Evolutionary conservation across 371 early-diverging fungal species (phyloP).

Genomic region (Massospora cicadina): DNA sequence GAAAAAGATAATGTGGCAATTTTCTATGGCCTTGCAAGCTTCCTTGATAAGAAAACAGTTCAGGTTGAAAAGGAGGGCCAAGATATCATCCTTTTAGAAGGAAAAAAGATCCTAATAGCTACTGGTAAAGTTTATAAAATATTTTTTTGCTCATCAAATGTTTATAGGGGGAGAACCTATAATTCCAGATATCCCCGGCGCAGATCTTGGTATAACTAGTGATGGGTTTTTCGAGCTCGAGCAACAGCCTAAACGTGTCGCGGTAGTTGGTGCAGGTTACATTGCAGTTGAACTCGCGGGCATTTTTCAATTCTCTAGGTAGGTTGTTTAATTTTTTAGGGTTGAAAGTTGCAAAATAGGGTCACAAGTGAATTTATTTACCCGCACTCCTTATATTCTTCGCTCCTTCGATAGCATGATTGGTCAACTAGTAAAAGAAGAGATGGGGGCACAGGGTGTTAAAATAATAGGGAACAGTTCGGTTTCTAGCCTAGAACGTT

Average conservation of each 20-base stretch:
- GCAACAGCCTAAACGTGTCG: constrained; percentile 76
- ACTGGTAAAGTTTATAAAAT: constrained; percentile 30
- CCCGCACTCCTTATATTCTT: constrained; percentile 69
- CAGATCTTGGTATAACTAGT: constrained; percentile 71
- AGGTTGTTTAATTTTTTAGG: constrained; percentile 1
- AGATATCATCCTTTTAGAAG: constrained; percentile 32
- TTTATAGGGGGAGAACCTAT: constrained; percentile 41
- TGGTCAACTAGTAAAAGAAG: constrained; percentile 55
- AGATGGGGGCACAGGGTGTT: constrained; percentile 52
- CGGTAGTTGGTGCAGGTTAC: constrained; percentile 64
- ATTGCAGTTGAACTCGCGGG: constrained; percentile 96
- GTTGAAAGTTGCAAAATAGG: constrained; percentile 26
- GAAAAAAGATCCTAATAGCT: constrained; percentile 77
- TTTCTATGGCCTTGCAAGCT: constrained; percentile 67
- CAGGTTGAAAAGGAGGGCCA: constrained; percentile 38
- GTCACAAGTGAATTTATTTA: constrained; percentile 68
- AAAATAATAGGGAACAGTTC: constrained; percentile 49
- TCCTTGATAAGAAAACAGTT: constrained; percentile 53
- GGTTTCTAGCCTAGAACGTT: constrained; percentile 22
- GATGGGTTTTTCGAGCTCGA: constrained; percentile 95
- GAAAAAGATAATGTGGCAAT: constrained; percentile 68
- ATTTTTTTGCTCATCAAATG: not conserved
- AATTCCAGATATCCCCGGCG: constrained; percentile 61
- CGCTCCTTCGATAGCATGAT: constrained; percentile 84
- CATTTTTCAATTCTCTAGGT: constrained; percentile 66